Conservation (phyloP, 2,329 filamentous ascomycete species). For the Nothophaeocryptopus gaeumannii region DNA sequence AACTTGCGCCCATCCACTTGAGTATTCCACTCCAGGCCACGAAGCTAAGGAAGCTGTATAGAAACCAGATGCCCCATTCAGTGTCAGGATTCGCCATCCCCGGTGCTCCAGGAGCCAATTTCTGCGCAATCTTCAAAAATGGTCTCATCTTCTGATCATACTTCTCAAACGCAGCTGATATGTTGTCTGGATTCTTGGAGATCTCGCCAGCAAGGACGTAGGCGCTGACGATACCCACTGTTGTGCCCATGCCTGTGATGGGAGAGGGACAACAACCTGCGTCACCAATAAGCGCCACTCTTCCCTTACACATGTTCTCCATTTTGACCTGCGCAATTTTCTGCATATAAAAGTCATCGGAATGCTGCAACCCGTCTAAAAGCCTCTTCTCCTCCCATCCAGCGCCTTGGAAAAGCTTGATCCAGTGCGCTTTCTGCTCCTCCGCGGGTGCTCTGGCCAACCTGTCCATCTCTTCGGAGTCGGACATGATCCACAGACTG, state of each 20-base stretch:
- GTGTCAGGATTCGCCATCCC: conserved; percentile 30
- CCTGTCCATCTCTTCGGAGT: conserved; percentile 16
- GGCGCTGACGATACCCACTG: conserved; percentile 30
- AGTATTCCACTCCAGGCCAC: conserved; percentile 13
- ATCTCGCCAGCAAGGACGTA: conserved; percentile 34
- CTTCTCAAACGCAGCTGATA: conserved; percentile 21
- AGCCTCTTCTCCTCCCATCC: conserved; percentile 29
- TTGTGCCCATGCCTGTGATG: conserved; percentile 34
- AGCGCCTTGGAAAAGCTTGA: conserved; percentile 22
- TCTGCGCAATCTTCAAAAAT: conserved; percentile 28
- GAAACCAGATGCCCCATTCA: conserved; percentile 21
- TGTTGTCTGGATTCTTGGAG: conserved; percentile 14
- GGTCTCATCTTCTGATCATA: conserved; percentile 31
- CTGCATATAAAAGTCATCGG: conserved; percentile 29
- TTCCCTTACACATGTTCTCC: conserved; percentile 25
- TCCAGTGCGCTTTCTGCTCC: conserved; percentile 26
- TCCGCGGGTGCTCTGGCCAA: conserved; percentile 9
- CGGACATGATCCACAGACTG: conserved; percentile 20
- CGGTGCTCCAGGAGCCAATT: conserved; percentile 30
- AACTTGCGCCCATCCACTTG: conserved; percentile 10
- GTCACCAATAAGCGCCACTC: conserved; percentile 32
- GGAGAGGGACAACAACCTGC: conserved; percentile 31
- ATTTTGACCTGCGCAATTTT: conserved; percentile 30
- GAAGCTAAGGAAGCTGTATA: conserved; percentile 15
- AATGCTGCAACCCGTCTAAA: conserved; percentile 37